Conservation (phyloP, 768 basidiomycete species). For the Serpula lacrymans region DNA sequence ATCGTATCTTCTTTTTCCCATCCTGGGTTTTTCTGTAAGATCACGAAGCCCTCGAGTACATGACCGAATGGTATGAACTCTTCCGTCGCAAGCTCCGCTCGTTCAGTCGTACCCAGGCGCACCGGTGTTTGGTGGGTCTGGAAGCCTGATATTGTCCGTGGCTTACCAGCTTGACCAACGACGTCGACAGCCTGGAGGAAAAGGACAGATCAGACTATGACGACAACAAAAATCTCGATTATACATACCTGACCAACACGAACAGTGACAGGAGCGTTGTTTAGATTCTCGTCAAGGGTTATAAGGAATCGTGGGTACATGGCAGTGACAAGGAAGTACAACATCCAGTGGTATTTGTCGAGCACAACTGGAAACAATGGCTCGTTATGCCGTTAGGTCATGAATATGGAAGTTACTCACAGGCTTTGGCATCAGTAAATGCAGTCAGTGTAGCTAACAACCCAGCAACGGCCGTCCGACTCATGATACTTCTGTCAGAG, state of each 20-base stretch:
- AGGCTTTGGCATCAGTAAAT: conserved; percentile 91
- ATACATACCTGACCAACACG: conserved; percentile 82
- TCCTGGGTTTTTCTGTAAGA: conserved; percentile 89
- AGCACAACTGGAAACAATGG: conserved; percentile 65
- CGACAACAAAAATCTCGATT: background rate
- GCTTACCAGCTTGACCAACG: conserved; percentile 96
- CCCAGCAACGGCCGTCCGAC: conserved; percentile 84
- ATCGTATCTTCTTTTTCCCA: conserved; percentile 85
- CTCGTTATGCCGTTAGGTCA: background rate
- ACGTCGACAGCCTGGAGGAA: conserved; percentile 82
- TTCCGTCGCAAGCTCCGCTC: conserved; percentile 95
- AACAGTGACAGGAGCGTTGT: conserved; percentile 84
- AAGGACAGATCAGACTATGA: conserved; percentile 4
- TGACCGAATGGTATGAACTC: conserved; percentile 90
- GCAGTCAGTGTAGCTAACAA: conserved; percentile 83
- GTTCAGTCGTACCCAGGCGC: conserved; percentile 88
- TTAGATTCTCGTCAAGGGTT: conserved; percentile 89
- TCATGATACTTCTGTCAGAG: conserved; percentile 88
- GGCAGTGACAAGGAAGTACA: conserved; percentile 91
- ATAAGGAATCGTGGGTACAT: conserved; percentile 99
- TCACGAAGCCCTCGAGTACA: conserved; percentile 90
- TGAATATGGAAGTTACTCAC: conserved; percentile 48
- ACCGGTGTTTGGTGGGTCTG: conserved; percentile 98
- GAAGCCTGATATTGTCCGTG: conserved; percentile 95
- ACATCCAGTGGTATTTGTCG: conserved; percentile 98